Evolutionary conservation across 352 stramenopile species (phyloP).

Genomic region (Phytophthora fragariaefolia): DNA sequence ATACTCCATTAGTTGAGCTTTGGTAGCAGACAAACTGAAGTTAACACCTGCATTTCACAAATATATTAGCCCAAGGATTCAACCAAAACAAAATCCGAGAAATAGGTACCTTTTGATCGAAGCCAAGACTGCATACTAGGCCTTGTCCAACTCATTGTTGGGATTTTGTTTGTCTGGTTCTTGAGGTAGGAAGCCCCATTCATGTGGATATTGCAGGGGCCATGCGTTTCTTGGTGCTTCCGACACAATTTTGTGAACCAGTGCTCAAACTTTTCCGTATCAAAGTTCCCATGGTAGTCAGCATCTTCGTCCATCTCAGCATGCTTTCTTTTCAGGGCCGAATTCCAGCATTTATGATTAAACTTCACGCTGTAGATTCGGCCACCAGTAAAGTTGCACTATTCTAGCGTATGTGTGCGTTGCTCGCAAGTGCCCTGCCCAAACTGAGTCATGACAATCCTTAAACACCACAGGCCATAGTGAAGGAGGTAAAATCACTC

Average conservation of each 20-base stretch:
- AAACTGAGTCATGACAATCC: no score
- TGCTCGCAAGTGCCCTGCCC: no score
- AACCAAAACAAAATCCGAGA: neutral
- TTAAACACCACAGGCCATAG: no score
- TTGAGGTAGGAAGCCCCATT: conserved; percentile 3
- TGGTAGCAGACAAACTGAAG: neutral
- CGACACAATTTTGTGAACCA: neutral
- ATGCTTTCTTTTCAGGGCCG: neutral
- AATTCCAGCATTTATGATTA: conserved; percentile 3
- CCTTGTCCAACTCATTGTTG: neutral
- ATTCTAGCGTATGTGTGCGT: no score
- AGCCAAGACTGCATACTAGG: neutral
- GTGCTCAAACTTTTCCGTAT: neutral
- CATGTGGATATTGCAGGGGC: neutral
- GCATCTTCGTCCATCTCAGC: neutral
- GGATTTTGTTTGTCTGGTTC: conserved; percentile 3
- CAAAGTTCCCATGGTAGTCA: conserved; percentile 1
- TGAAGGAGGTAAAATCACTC: no score
- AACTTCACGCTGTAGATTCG: no score
- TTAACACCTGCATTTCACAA: neutral
- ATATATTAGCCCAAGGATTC: neutral
- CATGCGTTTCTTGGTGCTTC: neutral
- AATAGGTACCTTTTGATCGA: neutral
- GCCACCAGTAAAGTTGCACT: no score
- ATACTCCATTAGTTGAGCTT: neutral